These are phyloP conservation scores for barley (Hordeum vulgare) DNA, from an alignment of 176 grass and related monocot species.

Conservation along the genomic window DNA sequence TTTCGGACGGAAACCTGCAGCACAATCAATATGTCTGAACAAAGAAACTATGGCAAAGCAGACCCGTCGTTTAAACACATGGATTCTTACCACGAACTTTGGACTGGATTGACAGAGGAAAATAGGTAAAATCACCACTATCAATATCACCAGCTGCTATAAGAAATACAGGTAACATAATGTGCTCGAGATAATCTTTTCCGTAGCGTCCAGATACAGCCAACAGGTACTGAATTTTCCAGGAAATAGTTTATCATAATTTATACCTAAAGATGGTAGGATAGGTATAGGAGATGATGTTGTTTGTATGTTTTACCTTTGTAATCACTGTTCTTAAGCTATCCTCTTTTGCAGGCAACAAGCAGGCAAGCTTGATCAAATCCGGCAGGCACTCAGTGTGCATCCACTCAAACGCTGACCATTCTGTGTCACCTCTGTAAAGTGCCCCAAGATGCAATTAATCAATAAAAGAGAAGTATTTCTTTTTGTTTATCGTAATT, in stretches of 20 bases:
- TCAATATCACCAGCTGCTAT: conserved; percentile 87
- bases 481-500: conserved; percentile 18
- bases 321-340: conserved; percentile 71
- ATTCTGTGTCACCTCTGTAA: conserved; percentile 70
- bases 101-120: conserved; percentile 68
- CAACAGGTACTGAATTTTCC: conserved; percentile 63
- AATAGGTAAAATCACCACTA: conserved; percentile 80
- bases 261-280: conserved; percentile 13
- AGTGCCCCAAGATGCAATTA: conserved; percentile 11
- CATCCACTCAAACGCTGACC: conserved; percentile 98
- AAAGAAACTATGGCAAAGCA: conserved; percentile 9
- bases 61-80: conserved; percentile 3
- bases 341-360: conserved; percentile 86
- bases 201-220: conserved; percentile 72
- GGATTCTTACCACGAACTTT: conserved; percentile 78
- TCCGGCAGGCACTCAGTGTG: conserved; percentile 84
- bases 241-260: conserved; percentile 34
- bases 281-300: conserved; percentile 13
- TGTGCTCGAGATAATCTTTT: conserved; percentile 76
- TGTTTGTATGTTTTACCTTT: conserved; percentile 49
- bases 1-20: conserved; percentile 82
- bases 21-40: conserved; percentile 17
- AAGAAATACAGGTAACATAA: conserved; percentile 94
- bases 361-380: conserved; percentile 80
- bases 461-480: conserved; percentile 1